Evolutionary conservation across 1,284 basidiomycete species (phyloP).

Genomic region (Ceraceosorus guamensis): DNA sequence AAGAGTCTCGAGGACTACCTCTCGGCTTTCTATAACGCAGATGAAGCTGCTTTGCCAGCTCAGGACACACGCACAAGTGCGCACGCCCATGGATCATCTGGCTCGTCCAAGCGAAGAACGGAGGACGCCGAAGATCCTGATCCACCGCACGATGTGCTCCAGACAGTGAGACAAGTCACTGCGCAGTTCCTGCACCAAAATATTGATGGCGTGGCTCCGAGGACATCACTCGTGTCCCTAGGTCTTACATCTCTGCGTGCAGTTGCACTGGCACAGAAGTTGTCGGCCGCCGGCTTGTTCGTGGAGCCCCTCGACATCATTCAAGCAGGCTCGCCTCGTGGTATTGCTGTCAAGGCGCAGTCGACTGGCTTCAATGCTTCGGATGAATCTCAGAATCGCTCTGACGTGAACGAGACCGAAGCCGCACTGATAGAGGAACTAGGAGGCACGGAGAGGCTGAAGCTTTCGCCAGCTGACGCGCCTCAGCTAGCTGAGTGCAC

Average conservation of each 20-base stretch:
- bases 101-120: too few species aligned
- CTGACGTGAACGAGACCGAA: neutral
- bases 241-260: neutral
- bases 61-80: too few species aligned
- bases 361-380: neutral
- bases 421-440: neutral
- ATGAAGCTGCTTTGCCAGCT: too few species aligned
- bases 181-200: neutral
- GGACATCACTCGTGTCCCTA: neutral
- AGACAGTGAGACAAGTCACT: neutral
- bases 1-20: too few species aligned
- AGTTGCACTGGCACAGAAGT: neutral
- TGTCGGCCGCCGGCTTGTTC: neutral
- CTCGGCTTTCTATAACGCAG: too few species aligned
- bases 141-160: neutral
- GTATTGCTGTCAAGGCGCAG: neutral
- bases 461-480: neutral
- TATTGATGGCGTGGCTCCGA: neutral
- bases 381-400: neutral
- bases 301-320: neutral
- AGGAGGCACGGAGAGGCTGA: neutral
- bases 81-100: too few species aligned
- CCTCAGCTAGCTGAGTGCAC: slow-evolving; percentile 25
- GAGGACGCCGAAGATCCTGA: neutral
- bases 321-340: neutral